Percentiles rank a stretch among this genome's conserved stretches.
Evolutionary conservation across 2,329 filamentous ascomycete genomes (phyloP).

Genomic region (Aureobasidium musti): DNA sequence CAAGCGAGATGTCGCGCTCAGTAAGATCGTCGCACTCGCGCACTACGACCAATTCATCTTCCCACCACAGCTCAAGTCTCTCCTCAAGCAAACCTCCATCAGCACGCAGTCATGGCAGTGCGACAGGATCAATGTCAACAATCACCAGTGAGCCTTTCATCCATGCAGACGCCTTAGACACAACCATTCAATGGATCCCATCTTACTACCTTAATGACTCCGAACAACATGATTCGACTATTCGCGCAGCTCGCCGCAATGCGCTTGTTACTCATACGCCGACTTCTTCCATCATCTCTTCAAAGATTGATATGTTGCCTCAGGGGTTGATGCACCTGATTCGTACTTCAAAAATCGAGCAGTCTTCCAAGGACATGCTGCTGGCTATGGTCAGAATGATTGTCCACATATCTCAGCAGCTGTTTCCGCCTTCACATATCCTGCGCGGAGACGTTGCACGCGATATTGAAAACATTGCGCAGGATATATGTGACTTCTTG

Average conservation of each 20-base stretch:
- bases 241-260: neutral
- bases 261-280: neutral
- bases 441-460: conserved; percentile 8
- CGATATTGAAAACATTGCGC: conserved; percentile 7
- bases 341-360: neutral
- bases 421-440: conserved; percentile 28
- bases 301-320: conserved; percentile 11
- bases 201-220: conserved; percentile 12
- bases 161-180: conserved; percentile 13
- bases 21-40: conserved; percentile 19
- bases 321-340: conserved; percentile 13
- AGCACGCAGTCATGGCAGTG: conserved; percentile 9
- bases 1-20: conserved; percentile 13
- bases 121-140: conserved; percentile 6
- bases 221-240: neutral
- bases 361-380: neutral
- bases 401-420: neutral
- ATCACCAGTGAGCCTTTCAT: conserved; percentile 20
- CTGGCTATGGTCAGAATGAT: conserved; percentile 27
- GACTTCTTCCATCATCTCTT: neutral
- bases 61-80: neutral
- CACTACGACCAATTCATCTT: conserved; percentile 14
- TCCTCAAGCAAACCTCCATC: neutral
- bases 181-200: neutral
- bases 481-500: conserved; percentile 22